Base-by-base conservation (phyloP, 2,329 filamentous ascomycete species). In the Trichoderma sp. region DNA sequence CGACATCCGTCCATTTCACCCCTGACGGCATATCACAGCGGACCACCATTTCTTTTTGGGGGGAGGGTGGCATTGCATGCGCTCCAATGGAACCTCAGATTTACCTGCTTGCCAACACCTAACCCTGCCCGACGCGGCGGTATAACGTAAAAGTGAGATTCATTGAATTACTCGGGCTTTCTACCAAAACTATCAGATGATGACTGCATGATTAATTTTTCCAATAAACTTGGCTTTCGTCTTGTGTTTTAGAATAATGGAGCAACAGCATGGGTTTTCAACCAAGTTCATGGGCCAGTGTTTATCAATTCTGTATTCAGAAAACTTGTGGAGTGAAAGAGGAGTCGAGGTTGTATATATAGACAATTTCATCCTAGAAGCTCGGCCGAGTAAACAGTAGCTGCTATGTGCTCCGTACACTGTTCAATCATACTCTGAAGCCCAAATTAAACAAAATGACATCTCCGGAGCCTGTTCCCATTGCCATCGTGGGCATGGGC, bases 401-500 rank as follows among this genome's bases (percentile, higher is more conserved):
- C 23, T 26, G n/a, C 11, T 28, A 23, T 34, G 28, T 6, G 5
- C 43, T 26, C 28, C 11, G 15, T 23, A 53, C 17, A 9, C 12
- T 28, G 3, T 17, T 3, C 4, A 17, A 17, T 30, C 0, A 6
- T 3, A 20, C 6, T 26, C 30, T 53, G 17, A 36, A 26, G 28
- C 15, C 4, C 2, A 39, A 26, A 2, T n/a, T 43, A 4, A 39
- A 58, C 17, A 50, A 50, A 32, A 23, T 28, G 26, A 32, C 66
- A 1, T 23, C 55, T 7, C 23, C 20, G 26, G 66, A 70, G 23
- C 68, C 68, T 5, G 2, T 65, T 26, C 62, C 62, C 5, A 67
- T 73, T 58, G 71, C 71, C 53, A 71, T 85, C 5, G 76, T 85
- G 26, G 84, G 84, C 26, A 79, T 85, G 73, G 80, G 79, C 5